Conservation (phyloP, 139 green algal genomes). For the Ostreobium quekettii region DNA sequence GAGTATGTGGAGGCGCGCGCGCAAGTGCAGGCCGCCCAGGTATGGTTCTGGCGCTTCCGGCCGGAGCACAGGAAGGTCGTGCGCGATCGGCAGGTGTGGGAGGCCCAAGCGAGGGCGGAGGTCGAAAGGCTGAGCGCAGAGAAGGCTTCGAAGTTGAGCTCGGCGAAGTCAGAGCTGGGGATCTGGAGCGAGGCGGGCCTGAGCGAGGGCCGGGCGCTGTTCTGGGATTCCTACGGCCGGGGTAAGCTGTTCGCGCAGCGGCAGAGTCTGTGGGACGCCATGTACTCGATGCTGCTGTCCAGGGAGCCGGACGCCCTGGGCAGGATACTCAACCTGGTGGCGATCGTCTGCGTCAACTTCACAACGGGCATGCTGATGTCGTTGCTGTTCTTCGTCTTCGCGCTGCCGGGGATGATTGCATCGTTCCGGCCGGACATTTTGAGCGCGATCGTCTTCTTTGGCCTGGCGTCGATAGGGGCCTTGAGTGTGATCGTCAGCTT, state of each 20-base stretch:
- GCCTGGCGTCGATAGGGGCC: neutral
- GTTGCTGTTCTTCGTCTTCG: conserved; percentile 36
- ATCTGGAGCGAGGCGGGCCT: conserved; percentile 44
- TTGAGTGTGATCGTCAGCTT: conserved; percentile 12
- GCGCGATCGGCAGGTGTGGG: neutral
- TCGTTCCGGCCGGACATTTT: conserved; percentile 27
- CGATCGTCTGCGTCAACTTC: conserved; percentile 40
- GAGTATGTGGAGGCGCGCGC: neutral
- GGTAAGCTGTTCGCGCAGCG: conserved; percentile 51
- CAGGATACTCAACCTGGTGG: conserved; percentile 30
- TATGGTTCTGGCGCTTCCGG: conserved; percentile 47
- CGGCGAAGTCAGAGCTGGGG: conserved; percentile 39
- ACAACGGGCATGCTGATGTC: conserved; percentile 36
- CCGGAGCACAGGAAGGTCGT: conserved; percentile 17
- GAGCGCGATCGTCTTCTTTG: conserved; percentile 10
- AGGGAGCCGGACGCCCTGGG: conserved; percentile 36
- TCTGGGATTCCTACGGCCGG: conserved; percentile 35
- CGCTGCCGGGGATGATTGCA: conserved; percentile 34
- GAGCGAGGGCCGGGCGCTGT: conserved; percentile 29
- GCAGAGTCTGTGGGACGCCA: conserved; percentile 41
- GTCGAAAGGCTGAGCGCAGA: conserved; percentile 12
- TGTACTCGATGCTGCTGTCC: conserved; percentile 29
- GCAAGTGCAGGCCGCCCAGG: conserved; percentile 25
- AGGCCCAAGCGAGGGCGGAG: conserved; percentile 18
- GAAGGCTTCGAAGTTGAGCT: conserved; percentile 9